phyloP scores from a whole-genome alignment of 352 stramenopile genomes.

The Pythium grandisporangium region DNA sequence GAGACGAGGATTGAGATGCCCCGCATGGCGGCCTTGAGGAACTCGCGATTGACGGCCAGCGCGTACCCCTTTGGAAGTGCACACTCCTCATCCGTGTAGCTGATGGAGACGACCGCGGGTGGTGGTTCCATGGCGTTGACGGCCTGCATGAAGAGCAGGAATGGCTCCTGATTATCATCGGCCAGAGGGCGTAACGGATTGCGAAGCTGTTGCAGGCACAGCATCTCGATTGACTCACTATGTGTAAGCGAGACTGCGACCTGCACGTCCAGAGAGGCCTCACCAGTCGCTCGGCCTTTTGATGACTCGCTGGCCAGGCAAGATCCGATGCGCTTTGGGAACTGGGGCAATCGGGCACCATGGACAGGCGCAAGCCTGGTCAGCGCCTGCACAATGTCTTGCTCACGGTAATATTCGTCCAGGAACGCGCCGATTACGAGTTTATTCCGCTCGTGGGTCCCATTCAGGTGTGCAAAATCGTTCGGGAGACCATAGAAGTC shows the following conservation, averaged over 20 bases:
- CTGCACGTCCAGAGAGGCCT: constrained; percentile 67
- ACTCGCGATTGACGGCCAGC: constrained; percentile 49
- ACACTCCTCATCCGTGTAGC: constrained; percentile 79
- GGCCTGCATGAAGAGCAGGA: constrained; percentile 60
- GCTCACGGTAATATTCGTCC: constrained; percentile 54
- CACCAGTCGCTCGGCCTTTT: constrained; percentile 24
- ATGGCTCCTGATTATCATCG: constrained; percentile 75
- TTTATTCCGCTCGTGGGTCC: constrained; percentile 21
- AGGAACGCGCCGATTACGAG: constrained; percentile 66
- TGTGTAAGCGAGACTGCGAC: constrained; percentile 33
- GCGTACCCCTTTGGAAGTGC: constrained; percentile 44
- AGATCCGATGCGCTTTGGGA: constrained; percentile 21
- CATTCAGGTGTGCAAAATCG: constrained; percentile 8
- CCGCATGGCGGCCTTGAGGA: constrained; percentile 63
- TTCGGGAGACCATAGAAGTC: constrained; percentile 51
- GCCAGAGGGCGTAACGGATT: constrained; percentile 31
- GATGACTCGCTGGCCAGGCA: constrained; percentile 16
- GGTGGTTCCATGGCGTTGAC: constrained; percentile 55
- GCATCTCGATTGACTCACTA: constrained; percentile 36
- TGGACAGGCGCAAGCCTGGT: constrained; percentile 12
- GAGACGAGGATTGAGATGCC: constrained; percentile 64
- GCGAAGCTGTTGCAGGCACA: constrained; percentile 50
- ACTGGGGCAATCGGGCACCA: neutral
- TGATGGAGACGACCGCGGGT: constrained; percentile 65
- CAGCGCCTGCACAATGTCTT: constrained; percentile 41